phyloP scores from a whole-genome alignment of 2,329 filamentous ascomycete genomes.

The Alternaria postmessia region DNA sequence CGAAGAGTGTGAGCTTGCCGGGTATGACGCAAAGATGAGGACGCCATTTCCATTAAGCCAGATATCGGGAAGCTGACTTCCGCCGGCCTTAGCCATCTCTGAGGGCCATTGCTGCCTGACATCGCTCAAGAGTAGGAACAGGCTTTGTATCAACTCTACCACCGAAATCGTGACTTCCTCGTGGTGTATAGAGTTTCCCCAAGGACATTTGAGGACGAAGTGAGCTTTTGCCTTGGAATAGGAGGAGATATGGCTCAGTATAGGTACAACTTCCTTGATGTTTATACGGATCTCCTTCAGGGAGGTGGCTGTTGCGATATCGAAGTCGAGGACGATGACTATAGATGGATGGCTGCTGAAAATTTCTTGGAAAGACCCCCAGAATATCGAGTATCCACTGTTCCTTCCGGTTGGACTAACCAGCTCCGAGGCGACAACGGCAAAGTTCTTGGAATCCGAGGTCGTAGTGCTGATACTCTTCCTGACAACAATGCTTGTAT shows the following conservation, averaged over 20 bases:
- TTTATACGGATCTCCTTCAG: background rate
- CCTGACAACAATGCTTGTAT: too few relatives aligned
- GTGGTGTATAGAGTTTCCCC: background rate
- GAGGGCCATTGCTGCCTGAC: background rate
- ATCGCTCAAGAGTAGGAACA: background rate
- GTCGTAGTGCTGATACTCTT: too few relatives aligned
- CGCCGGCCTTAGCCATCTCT: accelerated
- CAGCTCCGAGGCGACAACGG: too few relatives aligned
- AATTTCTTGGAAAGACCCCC: too few relatives aligned
- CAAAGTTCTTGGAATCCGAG: too few relatives aligned
- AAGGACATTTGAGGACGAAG: background rate
- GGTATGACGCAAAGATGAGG: background rate
- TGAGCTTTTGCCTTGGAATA: too few relatives aligned
- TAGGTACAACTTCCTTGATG: background rate
- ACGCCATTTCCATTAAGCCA: background rate
- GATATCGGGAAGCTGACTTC: background rate
- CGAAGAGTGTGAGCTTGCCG: background rate
- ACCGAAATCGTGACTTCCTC: background rate
- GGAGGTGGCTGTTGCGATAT: background rate
- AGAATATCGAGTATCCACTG: too few relatives aligned
- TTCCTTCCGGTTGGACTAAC: too few relatives aligned
- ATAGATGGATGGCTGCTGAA: too few relatives aligned
- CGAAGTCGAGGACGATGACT: background rate
- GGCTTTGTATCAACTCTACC: background rate
- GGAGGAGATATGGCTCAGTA: accelerated